A percentile compares a stretch with the other conserved stretches of the same genome.
phyloP scores from a whole-genome alignment of 2,329 filamentous ascomycete species.

The Phoma sp. region DNA sequence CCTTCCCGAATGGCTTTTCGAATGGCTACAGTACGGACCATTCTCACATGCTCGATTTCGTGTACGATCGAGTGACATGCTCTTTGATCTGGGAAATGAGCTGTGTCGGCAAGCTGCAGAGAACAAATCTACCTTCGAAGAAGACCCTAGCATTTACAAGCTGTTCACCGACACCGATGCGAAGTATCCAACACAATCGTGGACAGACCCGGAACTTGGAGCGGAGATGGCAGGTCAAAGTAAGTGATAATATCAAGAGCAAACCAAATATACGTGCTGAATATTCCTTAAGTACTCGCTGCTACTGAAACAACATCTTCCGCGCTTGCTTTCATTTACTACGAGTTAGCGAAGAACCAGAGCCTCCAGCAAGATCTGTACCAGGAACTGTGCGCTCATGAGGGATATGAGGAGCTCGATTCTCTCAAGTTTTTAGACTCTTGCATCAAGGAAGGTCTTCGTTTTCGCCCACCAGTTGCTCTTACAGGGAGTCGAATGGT shows the following conservation, averaged over 20 bases:
- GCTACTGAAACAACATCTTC: slow-evolving; percentile 30
- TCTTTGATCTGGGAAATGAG: slow-evolving; percentile 23
- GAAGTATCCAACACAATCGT: slow-evolving; percentile 28
- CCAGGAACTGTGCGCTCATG: slow-evolving; percentile 18
- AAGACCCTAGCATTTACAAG: slow-evolving; percentile 21
- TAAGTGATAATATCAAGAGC: not conserved
- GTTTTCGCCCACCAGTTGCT: slow-evolving; percentile 27
- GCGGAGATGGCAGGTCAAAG: slow-evolving; percentile 28
- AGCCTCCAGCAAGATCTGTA: slow-evolving; percentile 21
- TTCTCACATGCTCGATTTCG: slow-evolving; percentile 25
- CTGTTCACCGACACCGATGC: slow-evolving; percentile 22
- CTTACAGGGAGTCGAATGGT: slow-evolving; percentile 28
- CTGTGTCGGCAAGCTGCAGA: slow-evolving; percentile 20
- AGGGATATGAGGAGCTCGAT: slow-evolving; percentile 28
- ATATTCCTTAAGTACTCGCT: slow-evolving; percentile 15
- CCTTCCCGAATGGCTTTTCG: slow-evolving; percentile 27
- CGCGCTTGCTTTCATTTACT: slow-evolving; percentile 28
- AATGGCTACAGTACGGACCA: slow-evolving; percentile 24
- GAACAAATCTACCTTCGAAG: slow-evolving; percentile 2
- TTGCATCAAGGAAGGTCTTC: slow-evolving; percentile 30
- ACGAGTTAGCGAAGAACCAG: slow-evolving; percentile 26
- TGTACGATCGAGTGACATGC: slow-evolving; percentile 27
- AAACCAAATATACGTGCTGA: not conserved
- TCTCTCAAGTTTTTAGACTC: slow-evolving; percentile 24
- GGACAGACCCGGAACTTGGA: slow-evolving; percentile 21